phyloP scores from a whole-genome alignment of 2,329 filamentous ascomycete species.

The Elsinoe batatas region DNA sequence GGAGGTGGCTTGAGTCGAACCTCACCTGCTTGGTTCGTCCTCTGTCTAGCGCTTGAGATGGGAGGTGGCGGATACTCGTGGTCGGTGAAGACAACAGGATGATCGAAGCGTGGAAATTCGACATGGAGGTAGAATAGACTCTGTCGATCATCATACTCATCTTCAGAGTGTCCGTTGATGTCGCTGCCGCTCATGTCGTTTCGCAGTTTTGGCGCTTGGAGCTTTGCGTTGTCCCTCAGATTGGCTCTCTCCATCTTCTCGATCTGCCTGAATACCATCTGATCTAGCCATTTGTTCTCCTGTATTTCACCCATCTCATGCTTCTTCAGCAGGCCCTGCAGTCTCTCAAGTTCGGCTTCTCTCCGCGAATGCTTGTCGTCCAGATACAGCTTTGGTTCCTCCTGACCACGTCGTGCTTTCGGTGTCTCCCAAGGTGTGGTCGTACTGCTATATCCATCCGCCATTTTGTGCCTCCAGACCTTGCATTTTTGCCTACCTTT shows the following conservation, averaged over 20 bases:
- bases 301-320: constrained; percentile 97
- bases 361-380: constrained; percentile 26
- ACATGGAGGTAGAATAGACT: constrained; percentile 75
- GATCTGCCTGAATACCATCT: constrained; percentile 81
- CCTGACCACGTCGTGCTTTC: constrained; percentile 41
- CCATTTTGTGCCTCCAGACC: constrained; percentile 68
- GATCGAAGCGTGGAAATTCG: constrained; percentile 89
- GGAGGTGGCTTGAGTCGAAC: constrained; percentile 69
- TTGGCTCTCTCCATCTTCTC: constrained; percentile 52
- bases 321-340: constrained; percentile 89
- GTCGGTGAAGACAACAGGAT: constrained; percentile 89
- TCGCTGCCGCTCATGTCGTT: constrained; percentile 5
- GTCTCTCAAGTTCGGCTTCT: constrained; percentile 68
- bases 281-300: constrained; percentile 88
- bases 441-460: constrained; percentile 74
- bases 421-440: constrained; percentile 62
- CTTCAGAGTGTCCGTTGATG: constrained; percentile 29
- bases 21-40: constrained; percentile 52
- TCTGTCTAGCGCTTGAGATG: constrained; percentile 56
- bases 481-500: constrained; percentile 89
- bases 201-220: neutral
- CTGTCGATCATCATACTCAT: constrained; percentile 37
- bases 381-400: constrained; percentile 52
- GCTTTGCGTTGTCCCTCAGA: constrained; percentile 27
- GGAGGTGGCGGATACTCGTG: constrained; percentile 82